Evolutionary conservation across 352 stramenopile genomes (phyloP).

Genomic region (Globisporangium nagaii): DNA sequence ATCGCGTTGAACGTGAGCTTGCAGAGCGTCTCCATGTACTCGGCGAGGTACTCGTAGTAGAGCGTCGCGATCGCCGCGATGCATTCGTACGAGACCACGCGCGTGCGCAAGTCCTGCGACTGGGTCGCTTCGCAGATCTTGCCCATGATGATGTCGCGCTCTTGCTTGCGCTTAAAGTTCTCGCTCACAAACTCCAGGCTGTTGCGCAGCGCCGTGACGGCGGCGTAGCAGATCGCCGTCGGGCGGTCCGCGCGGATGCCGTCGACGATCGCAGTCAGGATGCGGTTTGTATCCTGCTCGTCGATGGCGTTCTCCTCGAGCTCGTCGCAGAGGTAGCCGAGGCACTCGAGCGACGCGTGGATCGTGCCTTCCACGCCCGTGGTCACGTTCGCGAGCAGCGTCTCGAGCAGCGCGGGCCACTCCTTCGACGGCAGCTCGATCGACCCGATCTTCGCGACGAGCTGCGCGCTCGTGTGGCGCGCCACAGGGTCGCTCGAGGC

Average conservation of each 20-base stretch:
- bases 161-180: conserved; percentile 95
- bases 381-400: conserved; percentile 92
- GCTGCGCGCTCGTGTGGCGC: conserved; percentile 86
- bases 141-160: conserved; percentile 95
- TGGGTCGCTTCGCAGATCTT: conserved; percentile 95
- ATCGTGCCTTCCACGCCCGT: conserved; percentile 84
- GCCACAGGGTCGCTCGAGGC: conserved; percentile 56
- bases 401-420: conserved; percentile 92
- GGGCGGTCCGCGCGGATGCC: conserved; percentile 88
- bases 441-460: conserved; percentile 91
- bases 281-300: conserved; percentile 91
- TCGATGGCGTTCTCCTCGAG: conserved; percentile 68
- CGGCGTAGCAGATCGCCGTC: conserved; percentile 88
- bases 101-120: conserved; percentile 78
- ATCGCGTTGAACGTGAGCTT: conserved; percentile 94
- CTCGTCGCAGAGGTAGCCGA: conserved; percentile 83
- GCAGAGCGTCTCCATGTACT: conserved; percentile 97
- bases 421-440: conserved; percentile 92
- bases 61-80: conserved; percentile 92
- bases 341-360: conserved; percentile 82
- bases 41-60: conserved; percentile 95
- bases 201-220: conserved; percentile 91
- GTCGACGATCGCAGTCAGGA: conserved; percentile 97
- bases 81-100: conserved; percentile 93
- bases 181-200: conserved; percentile 93